Percentiles rank a stretch among this genome's conserved stretches.
These are phyloP conservation scores for Parasarocladium wereldwijsianum DNA, from an alignment of 2,329 filamentous ascomycete genomes.

Conservation along the genomic window DNA sequence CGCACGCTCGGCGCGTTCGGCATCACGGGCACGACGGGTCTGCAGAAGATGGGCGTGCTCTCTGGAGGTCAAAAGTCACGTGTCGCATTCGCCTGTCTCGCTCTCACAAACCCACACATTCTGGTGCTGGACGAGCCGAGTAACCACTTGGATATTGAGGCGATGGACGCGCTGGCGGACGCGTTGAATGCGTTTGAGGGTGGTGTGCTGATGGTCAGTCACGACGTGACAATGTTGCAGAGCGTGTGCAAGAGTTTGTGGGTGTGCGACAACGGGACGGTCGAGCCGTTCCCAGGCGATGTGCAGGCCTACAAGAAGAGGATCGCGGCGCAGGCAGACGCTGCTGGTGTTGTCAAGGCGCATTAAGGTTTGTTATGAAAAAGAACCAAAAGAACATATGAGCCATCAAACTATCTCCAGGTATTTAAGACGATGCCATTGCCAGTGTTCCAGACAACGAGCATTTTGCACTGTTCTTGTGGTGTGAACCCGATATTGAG, in stretches of 20 bases:
- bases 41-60: conserved; percentile 88
- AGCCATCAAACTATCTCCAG: background rate
- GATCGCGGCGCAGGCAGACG: conserved; percentile 78
- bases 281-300: conserved; percentile 91
- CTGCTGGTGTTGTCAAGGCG: conserved; percentile 66
- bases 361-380: conserved; percentile 23
- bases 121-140: conserved; percentile 96
- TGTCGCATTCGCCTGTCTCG: conserved; percentile 94
- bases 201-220: conserved; percentile 94
- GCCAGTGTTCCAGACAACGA: background rate
- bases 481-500: background rate
- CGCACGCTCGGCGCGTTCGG: conserved; percentile 83
- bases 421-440: background rate
- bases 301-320: conserved; percentile 97
- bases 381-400: background rate
- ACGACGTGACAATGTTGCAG: conserved; percentile 98
- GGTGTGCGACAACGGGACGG: conserved; percentile 89
- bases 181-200: conserved; percentile 81
- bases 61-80: conserved; percentile 98
- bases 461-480: background rate
- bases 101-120: conserved; percentile 88
- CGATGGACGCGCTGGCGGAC: conserved; percentile 86
- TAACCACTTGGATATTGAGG: conserved; percentile 97
- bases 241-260: conserved; percentile 89
- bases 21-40: conserved; percentile 84